These are phyloP conservation scores for Leishmania tropica DNA, from an alignment of 208 protist species.

Conservation along the genomic window DNA sequence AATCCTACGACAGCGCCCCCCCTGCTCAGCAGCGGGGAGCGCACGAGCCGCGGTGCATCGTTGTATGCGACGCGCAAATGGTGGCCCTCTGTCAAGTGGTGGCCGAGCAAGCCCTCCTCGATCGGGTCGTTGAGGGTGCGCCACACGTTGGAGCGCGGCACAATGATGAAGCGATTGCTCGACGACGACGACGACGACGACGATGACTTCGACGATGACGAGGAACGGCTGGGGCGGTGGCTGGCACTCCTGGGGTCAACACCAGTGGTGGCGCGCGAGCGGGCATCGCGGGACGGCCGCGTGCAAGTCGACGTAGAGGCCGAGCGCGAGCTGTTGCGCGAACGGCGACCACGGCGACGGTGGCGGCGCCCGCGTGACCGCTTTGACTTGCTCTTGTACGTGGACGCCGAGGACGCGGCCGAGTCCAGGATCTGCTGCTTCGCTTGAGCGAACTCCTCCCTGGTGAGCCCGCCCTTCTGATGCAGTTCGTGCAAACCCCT, in stretches of 20 bases:
- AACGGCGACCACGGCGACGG: constrained; percentile 1
- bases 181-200: constrained; percentile 39
- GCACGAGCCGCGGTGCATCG: neutral
- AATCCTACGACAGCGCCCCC: neutral
- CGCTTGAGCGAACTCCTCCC: constrained; percentile 73
- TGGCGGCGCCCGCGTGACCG: constrained; percentile 1
- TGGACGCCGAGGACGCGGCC: constrained; percentile 16
- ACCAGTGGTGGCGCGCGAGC: neutral
- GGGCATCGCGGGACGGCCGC: neutral
- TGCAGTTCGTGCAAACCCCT: constrained; percentile 68
- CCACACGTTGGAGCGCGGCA: constrained; percentile 77
- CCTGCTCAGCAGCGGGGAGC: constrained; percentile 21
- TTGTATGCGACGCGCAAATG: neutral
- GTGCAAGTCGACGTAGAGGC: neutral
- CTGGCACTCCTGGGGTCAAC: constrained; percentile 12
- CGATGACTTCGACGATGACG: constrained; percentile 36
- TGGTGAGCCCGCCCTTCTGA: constrained; percentile 64
- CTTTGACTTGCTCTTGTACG: constrained; percentile 8
- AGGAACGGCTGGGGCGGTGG: constrained; percentile 16
- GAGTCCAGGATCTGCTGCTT: constrained; percentile 76
- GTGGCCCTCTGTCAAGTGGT: constrained; percentile 9
- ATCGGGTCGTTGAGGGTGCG: constrained; percentile 42
- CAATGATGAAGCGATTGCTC: constrained; percentile 59
- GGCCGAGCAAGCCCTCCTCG: constrained; percentile 17
- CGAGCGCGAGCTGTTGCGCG: neutral